These are phyloP conservation scores for Tolypocladium album DNA, from an alignment of 2,329 filamentous ascomycete genomes.

Conservation along the genomic window DNA sequence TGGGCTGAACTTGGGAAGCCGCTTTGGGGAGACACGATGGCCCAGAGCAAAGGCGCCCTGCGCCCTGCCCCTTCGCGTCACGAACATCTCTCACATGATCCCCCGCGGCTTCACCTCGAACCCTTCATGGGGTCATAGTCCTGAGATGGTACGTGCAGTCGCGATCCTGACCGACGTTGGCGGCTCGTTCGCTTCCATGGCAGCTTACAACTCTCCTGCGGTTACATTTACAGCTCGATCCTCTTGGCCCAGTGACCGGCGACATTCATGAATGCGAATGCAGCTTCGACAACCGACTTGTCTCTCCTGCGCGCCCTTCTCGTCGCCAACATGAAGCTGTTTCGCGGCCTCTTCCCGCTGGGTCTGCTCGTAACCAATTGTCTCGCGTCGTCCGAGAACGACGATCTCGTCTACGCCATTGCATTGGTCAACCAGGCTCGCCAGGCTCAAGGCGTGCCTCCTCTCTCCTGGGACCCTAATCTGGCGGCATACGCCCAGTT, in stretches of 20 bases:
- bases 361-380: conserved; percentile 5
- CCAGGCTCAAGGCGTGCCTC: conserved; percentile 13
- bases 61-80: neutral
- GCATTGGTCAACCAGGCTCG: conserved; percentile 21
- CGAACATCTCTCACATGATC: neutral
- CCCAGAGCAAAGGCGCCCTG: neutral
- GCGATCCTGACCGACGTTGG: neutral
- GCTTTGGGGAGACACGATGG: neutral
- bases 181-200: too few species aligned
- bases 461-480: conserved; percentile 17
- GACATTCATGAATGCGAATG: too few species aligned
- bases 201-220: neutral
- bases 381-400: conserved; percentile 5
- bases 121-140: neutral
- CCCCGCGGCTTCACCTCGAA: neutral
- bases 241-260: too few species aligned
- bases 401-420: conserved; percentile 15
- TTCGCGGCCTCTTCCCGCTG: neutral
- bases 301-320: too few species aligned
- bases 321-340: conserved; percentile 1
- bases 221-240: too few species aligned
- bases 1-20: neutral
- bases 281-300: neutral
- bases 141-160: neutral
- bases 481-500: conserved; percentile 20